phyloP scores from a whole-genome alignment of 179 eudicot genomes.

The Spergularia azorica region DNA sequence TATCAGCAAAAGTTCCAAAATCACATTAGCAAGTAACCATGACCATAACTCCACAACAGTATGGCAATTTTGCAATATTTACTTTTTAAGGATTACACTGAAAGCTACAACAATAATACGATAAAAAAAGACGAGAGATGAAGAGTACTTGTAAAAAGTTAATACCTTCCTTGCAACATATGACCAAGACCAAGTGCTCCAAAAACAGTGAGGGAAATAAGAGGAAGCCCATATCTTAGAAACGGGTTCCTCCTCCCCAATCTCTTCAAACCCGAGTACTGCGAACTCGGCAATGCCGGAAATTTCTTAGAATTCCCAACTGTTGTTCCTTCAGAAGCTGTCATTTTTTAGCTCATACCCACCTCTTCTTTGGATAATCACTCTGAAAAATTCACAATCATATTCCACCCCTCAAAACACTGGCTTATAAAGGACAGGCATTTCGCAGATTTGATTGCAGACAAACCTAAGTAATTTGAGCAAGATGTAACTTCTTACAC shows the following conservation, averaged over 20 bases:
- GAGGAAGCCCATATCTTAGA: constrained; percentile 89
- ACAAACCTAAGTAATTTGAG: not conserved
- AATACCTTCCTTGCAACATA: constrained; percentile 92
- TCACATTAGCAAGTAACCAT: not conserved
- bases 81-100: no score
- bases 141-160: not conserved
- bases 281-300: constrained; percentile 29
- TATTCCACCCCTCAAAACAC: not conserved
- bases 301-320: constrained; percentile 43
- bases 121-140: not conserved
- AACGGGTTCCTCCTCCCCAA: constrained; percentile 87
- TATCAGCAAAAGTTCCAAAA: not conserved
- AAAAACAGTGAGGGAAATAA: constrained; percentile 82
- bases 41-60: not conserved
- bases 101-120: no score
- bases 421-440: not conserved
- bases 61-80: not conserved
- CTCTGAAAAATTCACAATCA: not conserved
- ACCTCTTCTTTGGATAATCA: not conserved
- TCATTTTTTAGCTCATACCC: constrained; percentile 34
- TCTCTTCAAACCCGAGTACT: constrained; percentile 62
- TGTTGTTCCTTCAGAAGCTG: constrained; percentile 25
- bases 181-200: constrained; percentile 92
- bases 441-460: not conserved
- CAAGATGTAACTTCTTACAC: no score